Evolutionary conservation across 2,329 filamentous ascomycete genomes (phyloP), one percentile per base, ranked within the genome.

Genomic region (Periconia sp.): DNA sequence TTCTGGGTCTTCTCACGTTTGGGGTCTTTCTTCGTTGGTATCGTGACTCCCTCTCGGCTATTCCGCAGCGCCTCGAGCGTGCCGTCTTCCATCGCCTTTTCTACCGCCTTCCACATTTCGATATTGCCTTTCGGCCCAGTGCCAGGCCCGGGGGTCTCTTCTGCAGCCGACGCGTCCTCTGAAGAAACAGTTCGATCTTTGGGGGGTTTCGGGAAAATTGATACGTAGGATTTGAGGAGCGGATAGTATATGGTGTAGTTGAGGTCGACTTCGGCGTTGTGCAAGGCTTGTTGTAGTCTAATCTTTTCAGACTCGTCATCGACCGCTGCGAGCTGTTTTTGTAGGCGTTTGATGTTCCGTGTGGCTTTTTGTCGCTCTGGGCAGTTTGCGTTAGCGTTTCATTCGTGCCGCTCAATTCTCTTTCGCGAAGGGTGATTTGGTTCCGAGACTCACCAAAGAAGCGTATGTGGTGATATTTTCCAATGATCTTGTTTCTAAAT

Each of bases 401-500:
- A 20, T 45, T 27, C 11, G 15, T 37, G 15, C 15, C 5, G 15
- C 33, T n/a, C 15, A 37, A 11, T 3, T n/a, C 13, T 13, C 11
- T 37, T 13, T n/a, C 5, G 33, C 5, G 6, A 37, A 11, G 33
- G 11, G 15, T 37, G 33, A n/a, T n/a, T 37, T 37, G 33, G 23
- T 17, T 15, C 1, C 2, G 7, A 9, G 1, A 64, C 81, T 48
- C 78, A 89, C 90, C 90, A 73, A 93, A 93, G 70, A 94, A 94
- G 27, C 90, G 81, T 47, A 93, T 85, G 83, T 91, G 92, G 71
- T 93, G 90, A 64, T 92, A 94, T 71, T 87, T 89, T 47, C 80
- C 80, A 57, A 92, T 91, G 83, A 92, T 90, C 54, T 85, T 81
- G 60, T 85, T 81, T 67, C 80, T 81, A 74, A 85, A 86, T 63